Evolutionary conservation across 495 filamentous ascomycete genomes (phyloP).

Genomic region (Talaromyces trachyspermus): DNA sequence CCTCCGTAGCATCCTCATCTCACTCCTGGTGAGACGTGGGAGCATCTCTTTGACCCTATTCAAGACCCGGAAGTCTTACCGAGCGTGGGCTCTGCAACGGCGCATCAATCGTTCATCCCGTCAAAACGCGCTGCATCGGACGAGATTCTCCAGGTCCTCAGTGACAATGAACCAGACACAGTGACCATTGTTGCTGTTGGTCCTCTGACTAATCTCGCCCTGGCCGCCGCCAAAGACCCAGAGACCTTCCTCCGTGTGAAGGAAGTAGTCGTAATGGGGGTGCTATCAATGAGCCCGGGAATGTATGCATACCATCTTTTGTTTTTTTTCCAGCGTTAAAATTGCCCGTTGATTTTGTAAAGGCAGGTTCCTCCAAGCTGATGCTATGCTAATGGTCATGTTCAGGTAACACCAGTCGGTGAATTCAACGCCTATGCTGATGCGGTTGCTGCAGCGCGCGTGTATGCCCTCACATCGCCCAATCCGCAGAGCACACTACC

Average conservation of each 20-base stretch:
- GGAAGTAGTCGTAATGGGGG: constrained; percentile 95
- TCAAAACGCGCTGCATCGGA: constrained; percentile 64
- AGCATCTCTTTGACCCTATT: constrained; percentile 60
- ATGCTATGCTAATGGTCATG: background rate
- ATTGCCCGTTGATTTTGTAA: no score
- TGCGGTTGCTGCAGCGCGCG: constrained; percentile 72
- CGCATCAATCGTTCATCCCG: constrained; percentile 55
- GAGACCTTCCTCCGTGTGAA: constrained; percentile 82
- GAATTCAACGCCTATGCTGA: constrained; percentile 87
- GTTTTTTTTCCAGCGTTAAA: no score
- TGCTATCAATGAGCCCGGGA: constrained; percentile 74
- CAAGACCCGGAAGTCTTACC: constrained; percentile 30
- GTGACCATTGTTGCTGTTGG: constrained; percentile 87
- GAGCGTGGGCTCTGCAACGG: constrained; percentile 23
- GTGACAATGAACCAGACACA: constrained; percentile 69
- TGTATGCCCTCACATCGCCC: constrained; percentile 84
- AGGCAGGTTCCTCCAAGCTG: no score
- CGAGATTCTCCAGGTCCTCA: constrained; percentile 78
- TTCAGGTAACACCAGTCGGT: constrained; percentile 57
- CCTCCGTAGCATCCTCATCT: constrained; percentile 74
- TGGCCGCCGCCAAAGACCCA: constrained; percentile 77
- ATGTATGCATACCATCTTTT: constrained; percentile 44
- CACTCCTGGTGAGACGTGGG: constrained; percentile 77
- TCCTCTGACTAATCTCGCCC: constrained; percentile 82
- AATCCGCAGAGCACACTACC: constrained; percentile 65